Percentiles rank a stretch among this genome's conserved stretches.
These are phyloP conservation scores for Noccaea caerulescens DNA, from an alignment of 345 rosid genomes.

Conservation along the genomic window DNA sequence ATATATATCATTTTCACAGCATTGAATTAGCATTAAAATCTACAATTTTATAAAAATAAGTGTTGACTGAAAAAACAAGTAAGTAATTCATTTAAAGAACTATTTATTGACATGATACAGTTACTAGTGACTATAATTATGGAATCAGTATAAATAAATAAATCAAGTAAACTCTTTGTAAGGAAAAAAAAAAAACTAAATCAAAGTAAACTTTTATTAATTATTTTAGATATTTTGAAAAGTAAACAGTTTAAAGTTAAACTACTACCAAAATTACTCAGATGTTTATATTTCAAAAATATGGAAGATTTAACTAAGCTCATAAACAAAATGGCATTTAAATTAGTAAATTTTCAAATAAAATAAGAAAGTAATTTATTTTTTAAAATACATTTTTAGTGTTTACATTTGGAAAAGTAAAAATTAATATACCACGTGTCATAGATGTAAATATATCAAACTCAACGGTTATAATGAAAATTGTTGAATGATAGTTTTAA, in stretches of 20 bases:
- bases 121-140: not conserved
- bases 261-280: not conserved
- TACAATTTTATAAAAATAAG: no score
- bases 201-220: no score
- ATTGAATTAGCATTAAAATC: not conserved
- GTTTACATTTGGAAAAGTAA: no score
- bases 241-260: not conserved
- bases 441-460: no score
- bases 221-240: no score
- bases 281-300: not conserved
- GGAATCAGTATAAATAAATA: not conserved
- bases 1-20: no score
- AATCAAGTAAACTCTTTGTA: not conserved
- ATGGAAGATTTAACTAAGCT: not conserved
- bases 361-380: not conserved
- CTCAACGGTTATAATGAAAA: not conserved
- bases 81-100: not conserved
- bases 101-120: not conserved
- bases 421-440: no score
- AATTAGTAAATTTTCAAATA: not conserved
- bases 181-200: not conserved
- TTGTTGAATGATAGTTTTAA: not conserved
- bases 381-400: not conserved
- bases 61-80: not conserved
- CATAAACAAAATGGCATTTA: not conserved